These are phyloP conservation scores for Dendrobium catenatum DNA, from an alignment of 106 monocot genomes.

Conservation along the genomic window DNA sequence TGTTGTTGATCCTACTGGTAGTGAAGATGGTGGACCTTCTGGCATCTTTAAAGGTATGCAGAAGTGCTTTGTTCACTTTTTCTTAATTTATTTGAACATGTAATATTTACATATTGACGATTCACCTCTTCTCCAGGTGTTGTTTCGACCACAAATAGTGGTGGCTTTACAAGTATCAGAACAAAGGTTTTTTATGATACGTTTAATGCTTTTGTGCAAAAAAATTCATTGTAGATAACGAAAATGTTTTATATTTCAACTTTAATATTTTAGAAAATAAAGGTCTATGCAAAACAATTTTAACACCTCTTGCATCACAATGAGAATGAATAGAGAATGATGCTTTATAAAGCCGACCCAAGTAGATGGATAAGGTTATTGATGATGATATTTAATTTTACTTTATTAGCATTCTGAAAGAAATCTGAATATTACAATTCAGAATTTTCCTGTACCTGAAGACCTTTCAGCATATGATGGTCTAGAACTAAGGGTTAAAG, in stretches of 20 bases:
- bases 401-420: background rate
- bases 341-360: background rate
- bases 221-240: background rate
- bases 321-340: background rate
- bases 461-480: conserved; percentile 98
- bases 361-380: background rate
- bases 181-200: conserved; percentile 54
- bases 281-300: background rate
- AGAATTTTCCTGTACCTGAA: conserved; percentile 86
- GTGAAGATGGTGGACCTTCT: conserved; percentile 72
- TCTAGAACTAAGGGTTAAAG: conserved; percentile 75
- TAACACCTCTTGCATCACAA: background rate
- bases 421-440: conserved; percentile 7
- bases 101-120: background rate
- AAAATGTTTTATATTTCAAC: background rate
- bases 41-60: conserved; percentile 87
- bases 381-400: background rate
- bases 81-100: background rate
- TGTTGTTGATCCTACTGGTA: conserved; percentile 59
- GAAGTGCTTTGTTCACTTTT: background rate
- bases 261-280: background rate
- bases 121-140: conserved; percentile 35
- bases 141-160: conserved; percentile 94
- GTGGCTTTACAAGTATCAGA: conserved; percentile 94
- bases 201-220: background rate